Conservation (phyloP, 1,139 yeast genomes). For the Debaryomyces singareniensis region DNA sequence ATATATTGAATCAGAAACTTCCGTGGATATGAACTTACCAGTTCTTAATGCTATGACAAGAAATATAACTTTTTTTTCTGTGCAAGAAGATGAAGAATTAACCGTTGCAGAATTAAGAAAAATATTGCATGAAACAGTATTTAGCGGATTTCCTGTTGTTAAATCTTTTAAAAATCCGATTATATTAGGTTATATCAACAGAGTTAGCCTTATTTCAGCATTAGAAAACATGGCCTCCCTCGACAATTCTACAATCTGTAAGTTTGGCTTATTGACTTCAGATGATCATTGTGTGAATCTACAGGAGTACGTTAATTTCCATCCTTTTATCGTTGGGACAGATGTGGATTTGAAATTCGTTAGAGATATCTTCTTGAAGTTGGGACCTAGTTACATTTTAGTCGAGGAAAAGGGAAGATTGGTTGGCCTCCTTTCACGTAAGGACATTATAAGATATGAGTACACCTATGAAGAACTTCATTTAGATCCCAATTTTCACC, state of each 20-base stretch:
- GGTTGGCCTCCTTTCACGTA: conserved; percentile 59
- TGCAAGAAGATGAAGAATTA: conserved; percentile 23
- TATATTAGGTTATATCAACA: conserved; percentile 30
- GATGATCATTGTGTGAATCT: conserved; percentile 19
- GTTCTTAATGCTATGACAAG: conserved; percentile 65
- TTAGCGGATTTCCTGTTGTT: conserved; percentile 54
- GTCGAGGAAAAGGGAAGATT: conserved; percentile 50
- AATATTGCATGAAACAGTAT: conserved; percentile 32
- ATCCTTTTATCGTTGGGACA: conserved; percentile 59
- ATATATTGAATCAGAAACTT: conserved; percentile 69
- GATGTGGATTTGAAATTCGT: conserved; percentile 56
- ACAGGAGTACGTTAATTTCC: conserved; percentile 41
- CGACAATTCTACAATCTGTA: conserved; percentile 12
- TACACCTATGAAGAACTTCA: no score
- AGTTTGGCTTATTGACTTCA: conserved; percentile 10
- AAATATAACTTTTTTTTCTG: conserved; percentile 45
- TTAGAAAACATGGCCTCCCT: conserved; percentile 12
- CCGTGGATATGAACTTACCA: conserved; percentile 46
- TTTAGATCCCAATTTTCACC: no score
- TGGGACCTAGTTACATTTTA: conserved; percentile 75
- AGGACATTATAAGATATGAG: conserved; percentile 59
- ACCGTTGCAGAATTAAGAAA: conserved; percentile 28
- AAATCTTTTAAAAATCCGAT: conserved; percentile 24
- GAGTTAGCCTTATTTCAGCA: conserved; percentile 24
- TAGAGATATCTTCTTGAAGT: conserved; percentile 62